phyloP scores from a whole-genome alignment of 176 grass and related monocot genomes.

The Cenchrus purpureus region DNA sequence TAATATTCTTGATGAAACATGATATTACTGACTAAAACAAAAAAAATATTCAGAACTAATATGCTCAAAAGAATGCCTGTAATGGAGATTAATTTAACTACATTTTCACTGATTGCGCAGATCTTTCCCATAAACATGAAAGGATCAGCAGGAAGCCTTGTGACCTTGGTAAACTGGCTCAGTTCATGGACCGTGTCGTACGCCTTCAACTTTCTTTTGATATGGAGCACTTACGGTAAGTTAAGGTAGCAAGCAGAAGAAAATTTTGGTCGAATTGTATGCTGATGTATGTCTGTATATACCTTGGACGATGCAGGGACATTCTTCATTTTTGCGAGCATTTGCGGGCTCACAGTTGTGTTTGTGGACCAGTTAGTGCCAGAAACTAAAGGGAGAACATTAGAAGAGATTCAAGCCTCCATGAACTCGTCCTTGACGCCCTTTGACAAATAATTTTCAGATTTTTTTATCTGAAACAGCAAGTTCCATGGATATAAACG shows the following conservation, averaged over 20 bases:
- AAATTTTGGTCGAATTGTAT: not conserved
- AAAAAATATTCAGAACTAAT: not conserved
- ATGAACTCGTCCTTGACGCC: slow-evolving; percentile 52
- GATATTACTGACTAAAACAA: not conserved
- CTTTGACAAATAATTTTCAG: not conserved
- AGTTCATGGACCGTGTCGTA: slow-evolving; percentile 78
- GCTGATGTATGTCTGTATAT: not conserved
- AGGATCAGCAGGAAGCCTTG: slow-evolving; percentile 79
- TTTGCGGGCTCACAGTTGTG: slow-evolving; percentile 62
- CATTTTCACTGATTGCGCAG: slow-evolving; percentile 38
- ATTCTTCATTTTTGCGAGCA: slow-evolving; percentile 70
- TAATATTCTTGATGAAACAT: not conserved
- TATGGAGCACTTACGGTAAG: slow-evolving; percentile 78
- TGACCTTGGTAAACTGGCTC: slow-evolving; percentile 82
- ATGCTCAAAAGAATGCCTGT: not conserved
- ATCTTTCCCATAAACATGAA: slow-evolving; percentile 88
- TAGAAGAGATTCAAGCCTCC: slow-evolving; percentile 84
- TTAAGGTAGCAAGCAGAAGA: not conserved
- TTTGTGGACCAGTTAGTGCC: slow-evolving; percentile 77
- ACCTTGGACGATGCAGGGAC: slow-evolving; percentile 55
- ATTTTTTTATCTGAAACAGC: not conserved
- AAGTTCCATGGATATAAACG: not conserved
- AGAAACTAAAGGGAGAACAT: slow-evolving; percentile 82
- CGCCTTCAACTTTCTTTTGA: slow-evolving; percentile 77
- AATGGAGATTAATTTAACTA: not conserved